phyloP scores from a whole-genome alignment of 2,329 filamentous ascomycete genomes.

The Teratosphaeriaceae sp. region DNA sequence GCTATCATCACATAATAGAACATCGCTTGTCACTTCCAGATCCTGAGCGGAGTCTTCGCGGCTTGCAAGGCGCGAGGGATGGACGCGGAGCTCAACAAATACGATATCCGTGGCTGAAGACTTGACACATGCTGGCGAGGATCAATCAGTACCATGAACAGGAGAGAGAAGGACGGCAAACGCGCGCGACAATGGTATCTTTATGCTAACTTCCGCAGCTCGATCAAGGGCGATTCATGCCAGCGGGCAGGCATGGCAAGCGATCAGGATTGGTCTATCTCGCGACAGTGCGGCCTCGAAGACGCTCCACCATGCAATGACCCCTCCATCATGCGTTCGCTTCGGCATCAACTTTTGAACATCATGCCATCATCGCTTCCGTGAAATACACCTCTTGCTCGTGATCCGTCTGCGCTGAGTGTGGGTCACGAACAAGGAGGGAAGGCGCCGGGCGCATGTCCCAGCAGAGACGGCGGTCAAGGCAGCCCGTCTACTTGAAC shows the following conservation, averaged over 20 bases:
- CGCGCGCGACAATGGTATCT: neutral
- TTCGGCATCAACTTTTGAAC: neutral
- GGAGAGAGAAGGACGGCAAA: neutral
- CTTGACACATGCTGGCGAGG: no score
- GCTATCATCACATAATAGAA: no score
- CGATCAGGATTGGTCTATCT: no score
- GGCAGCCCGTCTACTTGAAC: constrained; percentile 98
- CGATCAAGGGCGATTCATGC: neutral
- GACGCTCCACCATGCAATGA: neutral
- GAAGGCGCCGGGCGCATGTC: neutral
- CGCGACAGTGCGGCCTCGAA: no score
- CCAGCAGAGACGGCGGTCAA: constrained; percentile 5
- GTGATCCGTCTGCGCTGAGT: no score
- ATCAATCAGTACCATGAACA: no score
- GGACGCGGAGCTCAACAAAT: no score
- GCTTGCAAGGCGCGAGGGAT: no score
- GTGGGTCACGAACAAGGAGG: no score
- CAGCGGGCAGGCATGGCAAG: neutral
- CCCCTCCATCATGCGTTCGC: neutral
- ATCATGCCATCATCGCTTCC: constrained; percentile 1
- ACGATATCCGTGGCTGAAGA: no score
- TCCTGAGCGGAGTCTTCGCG: no score
- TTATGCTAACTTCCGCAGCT: neutral
- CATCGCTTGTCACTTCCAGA: no score
- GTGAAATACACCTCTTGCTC: neutral